These are phyloP conservation scores for Piper betle DNA, from an alignment of 164 flowering plant genomes.

Conservation along the genomic window DNA sequence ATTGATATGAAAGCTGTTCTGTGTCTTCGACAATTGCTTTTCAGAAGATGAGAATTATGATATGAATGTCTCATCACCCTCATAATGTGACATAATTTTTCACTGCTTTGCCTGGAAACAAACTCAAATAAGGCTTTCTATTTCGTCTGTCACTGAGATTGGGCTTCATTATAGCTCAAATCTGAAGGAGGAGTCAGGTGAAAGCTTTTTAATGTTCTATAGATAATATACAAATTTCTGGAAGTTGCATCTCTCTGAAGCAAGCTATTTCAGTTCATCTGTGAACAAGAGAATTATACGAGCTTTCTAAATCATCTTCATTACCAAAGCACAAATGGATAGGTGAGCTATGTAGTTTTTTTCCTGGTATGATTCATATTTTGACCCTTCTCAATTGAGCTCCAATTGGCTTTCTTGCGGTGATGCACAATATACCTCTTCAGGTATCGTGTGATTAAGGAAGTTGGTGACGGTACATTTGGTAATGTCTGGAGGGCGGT, in stretches of 20 bases:
- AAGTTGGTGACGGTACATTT: conserved; percentile 98
- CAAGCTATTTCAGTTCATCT: conserved; percentile 12
- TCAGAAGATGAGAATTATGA: conserved; percentile 6
- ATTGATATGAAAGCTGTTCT: neutral
- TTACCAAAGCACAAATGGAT: conserved; percentile 40
- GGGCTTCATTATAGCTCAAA: conserved; percentile 10
- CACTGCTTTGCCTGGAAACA: conserved; percentile 1
- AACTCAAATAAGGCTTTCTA: conserved; percentile 31
- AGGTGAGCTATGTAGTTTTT: conserved; percentile 28
- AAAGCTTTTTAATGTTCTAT: conserved; percentile 11
- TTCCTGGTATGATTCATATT: neutral
- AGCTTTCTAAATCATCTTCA: conserved; percentile 12
- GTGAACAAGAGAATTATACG: conserved; percentile 26
- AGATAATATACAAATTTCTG: conserved; percentile 2
- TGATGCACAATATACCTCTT: neutral
- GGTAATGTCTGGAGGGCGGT: conserved; percentile 95
- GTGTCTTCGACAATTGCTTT: conserved; percentile 5
- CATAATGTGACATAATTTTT: conserved; percentile 5
- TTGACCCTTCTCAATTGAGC: too few species aligned
- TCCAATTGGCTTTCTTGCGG: too few species aligned
- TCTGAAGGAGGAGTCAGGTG: conserved; percentile 34
- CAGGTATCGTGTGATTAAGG: conserved; percentile 89
- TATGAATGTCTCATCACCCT: conserved; percentile 5
- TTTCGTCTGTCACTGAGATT: conserved; percentile 24
- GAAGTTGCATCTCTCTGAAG: conserved; percentile 10